Conservation (phyloP, 2,329 filamentous ascomycete species). For the Aspergillus ustus region DNA sequence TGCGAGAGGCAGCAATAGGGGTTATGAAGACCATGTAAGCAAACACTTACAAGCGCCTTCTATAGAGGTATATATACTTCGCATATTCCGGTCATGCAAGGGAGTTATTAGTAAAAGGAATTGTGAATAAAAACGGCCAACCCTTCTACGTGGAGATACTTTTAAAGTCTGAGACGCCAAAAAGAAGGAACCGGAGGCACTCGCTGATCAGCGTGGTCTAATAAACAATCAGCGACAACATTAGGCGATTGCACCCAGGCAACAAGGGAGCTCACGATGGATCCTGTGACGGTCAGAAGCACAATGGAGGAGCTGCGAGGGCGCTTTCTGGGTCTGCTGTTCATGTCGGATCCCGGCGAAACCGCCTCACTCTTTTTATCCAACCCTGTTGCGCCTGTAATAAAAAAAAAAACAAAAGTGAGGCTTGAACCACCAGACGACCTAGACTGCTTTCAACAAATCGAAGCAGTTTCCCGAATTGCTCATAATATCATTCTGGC, state of each 20-base stretch:
- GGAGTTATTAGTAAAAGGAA: constrained; percentile 17
- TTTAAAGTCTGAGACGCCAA: constrained; percentile 15
- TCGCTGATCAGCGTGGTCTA: constrained; percentile 19
- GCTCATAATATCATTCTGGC: constrained; percentile 11
- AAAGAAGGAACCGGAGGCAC: constrained; percentile 14
- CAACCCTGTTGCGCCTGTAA: constrained; percentile 35
- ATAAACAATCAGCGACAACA: constrained; percentile 9
- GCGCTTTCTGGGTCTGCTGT: constrained; percentile 20
- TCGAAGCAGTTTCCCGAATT: constrained; percentile 16
- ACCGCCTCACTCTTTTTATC: constrained; percentile 42
- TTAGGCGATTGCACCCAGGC: constrained; percentile 16
- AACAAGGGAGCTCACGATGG: constrained; percentile 13
- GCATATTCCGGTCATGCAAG: constrained; percentile 19
- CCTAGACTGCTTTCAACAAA: constrained; percentile 25
- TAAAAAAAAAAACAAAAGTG: constrained; percentile 25
- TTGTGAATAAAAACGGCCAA: constrained; percentile 14
- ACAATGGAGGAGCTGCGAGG: constrained; percentile 14
- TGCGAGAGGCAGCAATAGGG: neutral
- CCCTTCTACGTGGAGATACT: constrained; percentile 18
- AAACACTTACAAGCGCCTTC: constrained; percentile 14
- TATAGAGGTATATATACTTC: constrained; percentile 22
- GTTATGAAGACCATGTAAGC: constrained; percentile 14
- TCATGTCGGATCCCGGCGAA: constrained; percentile 30
- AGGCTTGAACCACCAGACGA: constrained; percentile 28
- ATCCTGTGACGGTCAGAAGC: constrained; percentile 18